Conservation (phyloP, 2,329 filamentous ascomycete genomes). For the Ascochyta clinopodiicola region DNA sequence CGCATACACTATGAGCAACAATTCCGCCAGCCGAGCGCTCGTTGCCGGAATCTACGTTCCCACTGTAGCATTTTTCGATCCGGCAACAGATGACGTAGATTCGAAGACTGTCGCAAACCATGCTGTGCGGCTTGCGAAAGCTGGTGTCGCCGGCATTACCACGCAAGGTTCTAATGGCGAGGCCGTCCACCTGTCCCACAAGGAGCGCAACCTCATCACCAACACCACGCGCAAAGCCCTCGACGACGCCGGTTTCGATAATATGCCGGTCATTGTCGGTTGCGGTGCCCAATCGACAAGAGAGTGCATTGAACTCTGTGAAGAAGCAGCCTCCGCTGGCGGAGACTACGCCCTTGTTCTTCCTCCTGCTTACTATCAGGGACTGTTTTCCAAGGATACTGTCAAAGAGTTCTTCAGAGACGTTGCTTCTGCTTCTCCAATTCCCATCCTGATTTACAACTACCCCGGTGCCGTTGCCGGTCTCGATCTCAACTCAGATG, state of each 20-base stretch:
- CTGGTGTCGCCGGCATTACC: conserved; percentile 75
- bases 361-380: conserved; percentile 77
- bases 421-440: conserved; percentile 67
- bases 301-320: conserved; percentile 73
- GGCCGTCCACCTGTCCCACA: conserved; percentile 76
- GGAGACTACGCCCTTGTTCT: conserved; percentile 79
- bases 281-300: conserved; percentile 76
- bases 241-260: conserved; percentile 67
- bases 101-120: conserved; percentile 50
- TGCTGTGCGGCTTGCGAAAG: conserved; percentile 72
- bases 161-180: conserved; percentile 85
- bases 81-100: conserved; percentile 51
- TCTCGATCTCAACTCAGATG: conserved; percentile 69
- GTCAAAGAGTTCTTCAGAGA: conserved; percentile 69
- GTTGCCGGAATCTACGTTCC: conserved; percentile 54
- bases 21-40: conserved; percentile 48
- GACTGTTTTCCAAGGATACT: conserved; percentile 67
- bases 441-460: conserved; percentile 74
- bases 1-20: conserved; percentile 44
- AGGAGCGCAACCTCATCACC: conserved; percentile 73
- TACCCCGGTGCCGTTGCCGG: conserved; percentile 70
- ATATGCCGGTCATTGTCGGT: conserved; percentile 77
- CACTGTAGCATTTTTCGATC: conserved; percentile 54
- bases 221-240: conserved; percentile 72
- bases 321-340: conserved; percentile 71